phyloP scores from a whole-genome alignment of 208 protist genomes.

The Acanthamoeba sp. region DNA sequence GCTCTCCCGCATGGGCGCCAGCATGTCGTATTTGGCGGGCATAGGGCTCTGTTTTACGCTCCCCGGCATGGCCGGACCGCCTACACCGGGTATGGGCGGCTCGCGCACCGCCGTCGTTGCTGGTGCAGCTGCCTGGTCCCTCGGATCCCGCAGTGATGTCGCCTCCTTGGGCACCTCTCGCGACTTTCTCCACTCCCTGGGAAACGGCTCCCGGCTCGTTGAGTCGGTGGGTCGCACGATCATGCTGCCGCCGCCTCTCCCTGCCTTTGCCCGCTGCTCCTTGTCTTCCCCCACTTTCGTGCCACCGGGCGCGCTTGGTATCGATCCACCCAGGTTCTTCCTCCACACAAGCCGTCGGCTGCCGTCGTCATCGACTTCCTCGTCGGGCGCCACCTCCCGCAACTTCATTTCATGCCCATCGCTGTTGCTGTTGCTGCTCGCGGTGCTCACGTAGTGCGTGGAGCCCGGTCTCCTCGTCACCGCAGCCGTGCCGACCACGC shows the following conservation, averaged over 20 bases:
- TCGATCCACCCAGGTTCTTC: neutral
- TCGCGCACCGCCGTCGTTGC: neutral
- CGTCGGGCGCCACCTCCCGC: neutral
- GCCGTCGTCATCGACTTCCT: neutral
- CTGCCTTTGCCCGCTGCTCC: no score
- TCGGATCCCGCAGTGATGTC: neutral
- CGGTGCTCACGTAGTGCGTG: neutral
- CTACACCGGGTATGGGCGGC: neutral
- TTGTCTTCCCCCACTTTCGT: neutral
- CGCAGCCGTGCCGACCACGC: neutral
- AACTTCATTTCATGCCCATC: neutral
- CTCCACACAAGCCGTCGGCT: neutral
- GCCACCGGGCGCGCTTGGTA: neutral
- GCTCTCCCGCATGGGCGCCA: slow-evolving; percentile 21
- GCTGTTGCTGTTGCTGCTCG: neutral
- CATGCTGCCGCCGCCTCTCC: neutral
- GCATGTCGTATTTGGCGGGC: neutral
- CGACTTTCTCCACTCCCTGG: neutral
- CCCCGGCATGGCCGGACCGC: neutral
- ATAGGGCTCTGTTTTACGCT: neutral
- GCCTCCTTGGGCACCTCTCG: neutral
- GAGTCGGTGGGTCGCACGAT: neutral
- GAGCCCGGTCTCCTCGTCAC: neutral
- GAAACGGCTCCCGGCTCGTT: neutral
- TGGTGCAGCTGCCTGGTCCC: neutral